A percentile compares a stretch with the other conserved stretches of the same genome.
Conservation (phyloP, 257 asterid species). For the Nicotiana otophora region DNA sequence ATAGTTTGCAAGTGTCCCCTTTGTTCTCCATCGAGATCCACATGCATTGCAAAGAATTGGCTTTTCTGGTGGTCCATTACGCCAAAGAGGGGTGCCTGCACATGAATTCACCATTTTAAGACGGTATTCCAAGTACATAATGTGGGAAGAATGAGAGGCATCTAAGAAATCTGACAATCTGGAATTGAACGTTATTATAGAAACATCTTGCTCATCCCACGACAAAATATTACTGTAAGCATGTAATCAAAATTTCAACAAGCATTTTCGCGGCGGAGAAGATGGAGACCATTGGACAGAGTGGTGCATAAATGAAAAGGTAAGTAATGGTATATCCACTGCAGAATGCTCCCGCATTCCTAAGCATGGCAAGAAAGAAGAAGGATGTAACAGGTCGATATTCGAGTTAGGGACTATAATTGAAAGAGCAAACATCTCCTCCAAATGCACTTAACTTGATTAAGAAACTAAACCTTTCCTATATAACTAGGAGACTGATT, state of each 20-base stretch:
- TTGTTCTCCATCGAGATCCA: slow-evolving; percentile 99
- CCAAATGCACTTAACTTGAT: not conserved
- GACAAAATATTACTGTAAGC: not conserved
- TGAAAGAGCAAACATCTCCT: slow-evolving; percentile 11
- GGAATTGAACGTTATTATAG: not conserved
- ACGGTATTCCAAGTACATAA: slow-evolving; percentile 5
- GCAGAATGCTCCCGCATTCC: not conserved
- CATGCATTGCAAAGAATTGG: slow-evolving; percentile 98
- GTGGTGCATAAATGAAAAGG: not conserved
- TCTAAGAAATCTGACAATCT: not conserved
- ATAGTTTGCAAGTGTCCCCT: slow-evolving; percentile 84
- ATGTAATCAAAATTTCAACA: not conserved
- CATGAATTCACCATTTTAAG: slow-evolving; percentile 14
- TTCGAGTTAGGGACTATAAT: not conserved
- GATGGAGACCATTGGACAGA: not conserved
- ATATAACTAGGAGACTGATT: not conserved
- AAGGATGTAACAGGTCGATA: not conserved
- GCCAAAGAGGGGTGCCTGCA: slow-evolving; percentile 98
- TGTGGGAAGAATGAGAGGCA: not conserved
- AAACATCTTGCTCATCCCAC: not conserved
- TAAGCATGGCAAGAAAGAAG: not conserved
- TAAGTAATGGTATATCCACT: not conserved
- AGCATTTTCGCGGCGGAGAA: not conserved
- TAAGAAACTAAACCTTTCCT: not conserved
- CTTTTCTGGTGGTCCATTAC: slow-evolving; percentile 99